Percentiles rank a stretch among this genome's conserved stretches.
These are phyloP conservation scores for Colletotrichum navitas DNA, from an alignment of 2,329 filamentous ascomycete genomes.

Conservation along the genomic window DNA sequence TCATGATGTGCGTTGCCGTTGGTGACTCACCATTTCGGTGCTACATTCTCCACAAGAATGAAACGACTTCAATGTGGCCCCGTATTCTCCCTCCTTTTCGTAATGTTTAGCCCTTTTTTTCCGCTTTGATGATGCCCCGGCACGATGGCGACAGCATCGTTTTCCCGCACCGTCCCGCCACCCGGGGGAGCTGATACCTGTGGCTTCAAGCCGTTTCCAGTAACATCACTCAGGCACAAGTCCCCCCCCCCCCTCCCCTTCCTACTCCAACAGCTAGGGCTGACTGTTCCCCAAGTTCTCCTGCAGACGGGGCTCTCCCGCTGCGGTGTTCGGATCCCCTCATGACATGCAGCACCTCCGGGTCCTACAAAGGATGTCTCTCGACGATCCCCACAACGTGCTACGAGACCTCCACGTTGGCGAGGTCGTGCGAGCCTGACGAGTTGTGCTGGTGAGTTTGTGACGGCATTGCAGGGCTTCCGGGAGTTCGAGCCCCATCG, in stretches of 20 bases:
- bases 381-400: conserved; percentile 22
- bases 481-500: neutral
- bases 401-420: neutral
- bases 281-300: neutral
- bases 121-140: too few species aligned
- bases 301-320: neutral
- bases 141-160: neutral
- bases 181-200: conserved; percentile 2
- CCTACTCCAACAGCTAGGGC: rapidly evolving
- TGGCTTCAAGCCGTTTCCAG: conserved; percentile 3
- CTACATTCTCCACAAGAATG: neutral
- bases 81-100: rapidly evolving
- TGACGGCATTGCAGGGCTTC: neutral
- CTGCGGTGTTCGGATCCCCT: conserved; percentile 1
- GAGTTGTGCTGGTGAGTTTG: conserved; percentile 25
- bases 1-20: neutral
- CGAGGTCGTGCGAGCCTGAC: neutral
- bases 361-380: conserved; percentile 21
- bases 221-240: neutral
- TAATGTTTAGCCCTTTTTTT: too few species aligned
- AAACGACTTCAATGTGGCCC: too few species aligned
- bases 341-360: conserved; percentile 13
- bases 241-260: rapidly evolving
- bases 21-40: neutral
- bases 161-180: neutral